Percentiles rank a stretch among this genome's conserved stretches.
phyloP scores from a whole-genome alignment of 176 grass and related monocot species.

The Ananas comosus region DNA sequence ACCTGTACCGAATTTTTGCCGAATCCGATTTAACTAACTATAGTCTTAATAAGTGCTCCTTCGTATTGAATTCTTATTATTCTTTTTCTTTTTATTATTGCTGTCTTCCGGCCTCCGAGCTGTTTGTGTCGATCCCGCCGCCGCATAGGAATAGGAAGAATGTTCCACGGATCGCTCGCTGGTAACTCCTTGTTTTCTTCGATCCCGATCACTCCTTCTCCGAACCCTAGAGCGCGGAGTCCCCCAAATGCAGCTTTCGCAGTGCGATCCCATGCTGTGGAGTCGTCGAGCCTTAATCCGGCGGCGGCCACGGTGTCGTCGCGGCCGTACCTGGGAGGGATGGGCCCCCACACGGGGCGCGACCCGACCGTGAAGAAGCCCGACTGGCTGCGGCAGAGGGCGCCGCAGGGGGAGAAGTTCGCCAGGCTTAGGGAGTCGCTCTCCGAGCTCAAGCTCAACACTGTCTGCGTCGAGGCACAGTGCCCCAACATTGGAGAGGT shows the following conservation, averaged over 20 bases:
- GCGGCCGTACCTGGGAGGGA: slow-evolving; percentile 20
- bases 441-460: slow-evolving; percentile 70
- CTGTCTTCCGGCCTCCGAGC: too few species aligned
- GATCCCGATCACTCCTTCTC: not conserved
- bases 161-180: not conserved
- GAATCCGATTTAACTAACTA: too few species aligned
- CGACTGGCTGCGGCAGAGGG: slow-evolving; percentile 76
- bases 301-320: not conserved
- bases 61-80: too few species aligned
- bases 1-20: too few species aligned
- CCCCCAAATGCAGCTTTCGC: not conserved
- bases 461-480: slow-evolving; percentile 82
- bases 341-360: slow-evolving; percentile 54
- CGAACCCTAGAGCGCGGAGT: not conserved
- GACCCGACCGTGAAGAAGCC: slow-evolving; percentile 63
- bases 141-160: not conserved
- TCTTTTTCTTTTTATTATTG: too few species aligned
- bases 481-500: slow-evolving; percentile 98
- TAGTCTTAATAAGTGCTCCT: too few species aligned
- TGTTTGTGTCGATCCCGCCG: too few species aligned
- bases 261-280: not conserved
- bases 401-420: slow-evolving; percentile 72
- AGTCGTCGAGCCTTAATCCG: slow-evolving; percentile 1
- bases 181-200: not conserved
- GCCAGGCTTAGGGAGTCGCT: slow-evolving; percentile 48